Conservation (phyloP, 2,329 filamentous ascomycete genomes). For the Cytospora schulzeri region DNA sequence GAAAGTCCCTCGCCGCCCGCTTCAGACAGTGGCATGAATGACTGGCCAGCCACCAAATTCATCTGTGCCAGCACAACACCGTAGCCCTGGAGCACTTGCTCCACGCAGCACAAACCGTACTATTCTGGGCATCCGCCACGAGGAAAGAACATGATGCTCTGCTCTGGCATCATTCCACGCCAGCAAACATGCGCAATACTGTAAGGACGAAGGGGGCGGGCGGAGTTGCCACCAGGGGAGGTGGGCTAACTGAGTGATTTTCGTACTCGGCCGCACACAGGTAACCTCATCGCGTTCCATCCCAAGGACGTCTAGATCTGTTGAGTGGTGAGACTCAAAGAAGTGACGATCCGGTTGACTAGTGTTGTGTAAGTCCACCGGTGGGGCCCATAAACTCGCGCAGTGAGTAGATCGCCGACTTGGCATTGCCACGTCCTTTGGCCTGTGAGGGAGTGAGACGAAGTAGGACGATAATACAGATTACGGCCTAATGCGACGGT, state of each 20-base stretch:
- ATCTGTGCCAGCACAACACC: not conserved
- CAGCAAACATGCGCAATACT: not conserved
- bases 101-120: not conserved
- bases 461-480: not conserved
- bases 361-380: not conserved
- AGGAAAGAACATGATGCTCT: not conserved
- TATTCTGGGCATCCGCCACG: not conserved
- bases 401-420: not conserved
- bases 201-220: not conserved
- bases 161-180: not conserved
- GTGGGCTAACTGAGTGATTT: not conserved
- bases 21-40: too few relatives aligned
- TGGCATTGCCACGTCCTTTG: not conserved
- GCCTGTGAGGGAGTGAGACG: not conserved
- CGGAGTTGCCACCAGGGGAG: not conserved
- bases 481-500: not conserved
- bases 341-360: not conserved
- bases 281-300: not conserved
- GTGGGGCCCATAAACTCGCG: not conserved
- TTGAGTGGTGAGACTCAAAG: not conserved
- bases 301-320: not conserved
- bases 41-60: not conserved
- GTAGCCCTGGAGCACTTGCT: not conserved
- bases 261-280: not conserved
- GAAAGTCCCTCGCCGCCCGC: too few relatives aligned